These are phyloP conservation scores for Hemisphaericaspora subhashii DNA, from an alignment of 1,139 yeast genomes.

Conservation along the genomic window DNA sequence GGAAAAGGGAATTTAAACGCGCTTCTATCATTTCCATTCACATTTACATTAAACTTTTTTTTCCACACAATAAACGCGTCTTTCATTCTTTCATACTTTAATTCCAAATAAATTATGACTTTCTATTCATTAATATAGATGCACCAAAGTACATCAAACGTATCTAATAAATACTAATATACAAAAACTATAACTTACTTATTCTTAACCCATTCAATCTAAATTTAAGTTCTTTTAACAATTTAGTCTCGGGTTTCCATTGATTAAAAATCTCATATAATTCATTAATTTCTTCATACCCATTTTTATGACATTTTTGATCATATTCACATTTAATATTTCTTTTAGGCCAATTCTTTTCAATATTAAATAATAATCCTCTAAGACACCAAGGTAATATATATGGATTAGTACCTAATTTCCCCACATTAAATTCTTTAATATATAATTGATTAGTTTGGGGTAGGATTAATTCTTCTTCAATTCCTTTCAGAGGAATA, in stretches of 20 bases:
- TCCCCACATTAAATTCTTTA: constrained; percentile 60
- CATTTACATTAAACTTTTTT: too few species aligned
- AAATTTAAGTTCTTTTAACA: constrained; percentile 78
- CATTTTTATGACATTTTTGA: constrained; percentile 32
- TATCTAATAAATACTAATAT: too few species aligned
- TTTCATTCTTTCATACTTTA: too few species aligned
- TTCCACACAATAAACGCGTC: too few species aligned
- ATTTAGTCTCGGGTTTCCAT: constrained; percentile 86
- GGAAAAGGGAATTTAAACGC: too few species aligned
- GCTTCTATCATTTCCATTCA: too few species aligned
- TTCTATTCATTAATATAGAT: too few species aligned
- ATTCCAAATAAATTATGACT: too few species aligned
- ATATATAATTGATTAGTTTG: constrained; percentile 28
- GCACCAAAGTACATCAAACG: too few species aligned
- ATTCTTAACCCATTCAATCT: constrained; percentile 73
- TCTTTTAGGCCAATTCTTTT: constrained; percentile 53
- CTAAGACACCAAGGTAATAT: constrained; percentile 91
- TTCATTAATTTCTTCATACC: constrained; percentile 54
- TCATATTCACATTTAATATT: constrained; percentile 20
- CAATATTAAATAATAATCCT: constrained; percentile 67
- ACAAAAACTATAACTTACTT: constrained; percentile 44
- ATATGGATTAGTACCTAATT: constrained; percentile 74
- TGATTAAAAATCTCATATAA: constrained; percentile 70
- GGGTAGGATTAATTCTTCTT: constrained; percentile 6
- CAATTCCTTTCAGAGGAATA: constrained; percentile 27